phyloP scores from a whole-genome alignment of 257 asterid species.

The Perilla frutescens region DNA sequence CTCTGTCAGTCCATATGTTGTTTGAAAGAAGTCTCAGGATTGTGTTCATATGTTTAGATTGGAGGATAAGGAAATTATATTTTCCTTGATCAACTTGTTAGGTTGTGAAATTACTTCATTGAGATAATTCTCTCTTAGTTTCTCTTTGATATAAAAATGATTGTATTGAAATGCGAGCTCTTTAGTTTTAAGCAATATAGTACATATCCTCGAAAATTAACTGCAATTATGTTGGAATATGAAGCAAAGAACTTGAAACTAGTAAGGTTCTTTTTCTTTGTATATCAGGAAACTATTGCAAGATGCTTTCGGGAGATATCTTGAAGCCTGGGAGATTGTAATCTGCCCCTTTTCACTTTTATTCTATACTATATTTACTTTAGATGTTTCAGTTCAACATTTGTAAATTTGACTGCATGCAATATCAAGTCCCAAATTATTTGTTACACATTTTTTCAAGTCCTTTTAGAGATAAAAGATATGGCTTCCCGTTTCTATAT shows the following conservation, averaged over 20 bases:
- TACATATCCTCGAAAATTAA: constrained; percentile 13
- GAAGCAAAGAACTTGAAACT: constrained; percentile 4
- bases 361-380: neutral
- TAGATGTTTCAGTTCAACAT: neutral
- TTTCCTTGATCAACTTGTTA: constrained; percentile 3
- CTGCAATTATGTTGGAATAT: constrained; percentile 15
- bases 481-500: neutral
- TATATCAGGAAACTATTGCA: constrained; percentile 58
- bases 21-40: neutral
- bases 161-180: constrained; percentile 6
- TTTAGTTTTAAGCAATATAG: constrained; percentile 18
- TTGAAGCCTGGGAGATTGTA: constrained; percentile 93
- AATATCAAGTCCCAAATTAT: neutral
- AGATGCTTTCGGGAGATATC: constrained; percentile 42
- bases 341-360: constrained; percentile 33
- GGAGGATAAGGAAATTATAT: neutral
- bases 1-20: neutral
- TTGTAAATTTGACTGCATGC: neutral
- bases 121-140: neutral
- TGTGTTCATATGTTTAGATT: neutral
- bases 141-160: neutral
- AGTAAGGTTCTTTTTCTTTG: constrained; percentile 35
- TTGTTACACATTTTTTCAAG: neutral
- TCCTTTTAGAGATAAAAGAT: neutral
- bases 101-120: neutral